Base-by-base conservation (phyloP, 106 monocot species). In the Alisma plantagoaquatica region DNA sequence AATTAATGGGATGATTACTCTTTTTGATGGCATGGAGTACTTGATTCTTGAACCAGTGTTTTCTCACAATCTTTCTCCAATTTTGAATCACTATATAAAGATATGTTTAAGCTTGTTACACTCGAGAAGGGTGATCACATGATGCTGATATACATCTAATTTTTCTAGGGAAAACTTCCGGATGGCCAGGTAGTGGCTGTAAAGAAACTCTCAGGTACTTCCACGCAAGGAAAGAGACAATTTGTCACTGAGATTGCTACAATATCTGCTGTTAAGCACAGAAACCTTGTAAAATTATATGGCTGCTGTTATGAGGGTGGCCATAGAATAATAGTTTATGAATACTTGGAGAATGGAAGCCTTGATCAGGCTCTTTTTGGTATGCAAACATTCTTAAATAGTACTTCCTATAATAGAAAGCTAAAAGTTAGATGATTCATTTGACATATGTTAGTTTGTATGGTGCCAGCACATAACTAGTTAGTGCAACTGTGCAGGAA, bases 331-430 rank as follows among this genome's bases (percentile, higher is more conserved):
- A 28, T 67, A 3, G 67, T 67, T 16, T 67, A 67, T 28, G 67
- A 67, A 45, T 59, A 59, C 58, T 46, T 67, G n/a, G 67, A 67
- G 49, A 67, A 67, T 28, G 50, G 29, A 29, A 67, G 67, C 58
- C 58, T 59, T 1, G 67, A 67, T 28, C 48, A 49, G 21, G 67
- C 67, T 25, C 57, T 67, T 27, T 67, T 67, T 51, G 67, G 66
- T 66, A 65, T 42, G 9, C 4, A 10, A 4, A 24, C 18, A 33
- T 12, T 27, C 10, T 3, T 50, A 6, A 23, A 14, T 50, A 50
- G 21, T 17, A 11, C 7, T 14, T 20, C 12, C 26, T 3, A 3
- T 26, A 0, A 29, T 16, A 14, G 24, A 26, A 23, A 23, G 7
- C 26, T 50, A 23, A 12, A 50, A 50, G 49, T 3, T 24, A 10